Evolutionary conservation across 83 land plant species (phyloP), one percentile per base, ranked within the genome.

Genomic region (Thuja plicata): DNA sequence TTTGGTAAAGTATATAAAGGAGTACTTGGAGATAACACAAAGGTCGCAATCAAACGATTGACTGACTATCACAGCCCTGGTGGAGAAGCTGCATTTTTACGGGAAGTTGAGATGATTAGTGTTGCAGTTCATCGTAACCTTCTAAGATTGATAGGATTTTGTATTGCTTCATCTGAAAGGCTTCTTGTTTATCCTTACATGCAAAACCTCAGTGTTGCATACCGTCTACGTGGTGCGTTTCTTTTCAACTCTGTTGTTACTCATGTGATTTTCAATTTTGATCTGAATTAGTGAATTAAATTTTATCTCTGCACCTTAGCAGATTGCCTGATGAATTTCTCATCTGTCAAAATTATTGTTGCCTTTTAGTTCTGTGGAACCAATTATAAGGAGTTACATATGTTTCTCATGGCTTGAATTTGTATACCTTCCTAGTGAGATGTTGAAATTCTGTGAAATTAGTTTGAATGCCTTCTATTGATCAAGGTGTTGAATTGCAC

Each of bases 1-100:
- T 97, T 96, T 92, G 98, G 97, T 8, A 97, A 93, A 88, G 99
- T 97, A 5, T 97, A 96, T 87, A 95, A 85, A 89, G 99, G 99
- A 45, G 74, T 93, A 32, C 94, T 97, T 55, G 27, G 89, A 43
- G 98, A 97, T 90, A 88, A 88, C 74, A 92, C 98, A 80, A 89
- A 89, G 89, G 92, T 97, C 86, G 99, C 98, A 66, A 93, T 97
- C 70, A 97, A 97, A 90, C 91, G 98, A 9, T 82, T 96, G 32
- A 89, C 87, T 12, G 94, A 91, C 70, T 89, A 92, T 78, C 50
- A 88, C 30, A 97, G 85, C 89, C 91, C 94, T 30, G 97, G 95
- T 73, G 97, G 97, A 81, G 98, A 97, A 81, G 94, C 93, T 35
- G 95, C 95, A 71, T 96, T 97, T 81, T 90, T 90, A 40, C 90